Evolutionary conservation across 176 grass and related monocot species (phyloP), one percentile per base, ranked within the genome.

Genomic region (Musa acuminata): DNA sequence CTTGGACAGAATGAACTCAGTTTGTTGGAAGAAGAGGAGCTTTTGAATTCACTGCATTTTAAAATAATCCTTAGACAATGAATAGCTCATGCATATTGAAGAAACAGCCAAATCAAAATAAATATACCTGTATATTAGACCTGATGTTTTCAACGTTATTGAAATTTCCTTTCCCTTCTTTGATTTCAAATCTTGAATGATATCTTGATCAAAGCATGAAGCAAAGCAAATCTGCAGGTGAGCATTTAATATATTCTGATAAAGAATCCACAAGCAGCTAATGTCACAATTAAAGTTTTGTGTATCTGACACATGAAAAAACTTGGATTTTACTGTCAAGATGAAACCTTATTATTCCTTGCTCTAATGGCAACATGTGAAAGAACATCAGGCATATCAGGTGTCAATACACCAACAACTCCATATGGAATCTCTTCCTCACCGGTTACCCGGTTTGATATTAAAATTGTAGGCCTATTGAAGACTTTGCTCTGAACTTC

Each of bases 381-480:
- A 17, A 77, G 75, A 77, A 77, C 75, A 77, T 77, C 75, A 52
- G 75, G 75, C 75, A 66, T 51, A 77, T 77, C 75, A 25, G 75
- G 58, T 77, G 75, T 77, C 49, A 77, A 51, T 50, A 77, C 75
- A 50, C 60, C 75, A 19, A 77, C 62, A 12, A 65, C 62, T 64
- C 75, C 75, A 65, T 77, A 16, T 27, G 75, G 75, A 24, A 77
- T 77, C 49, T 77, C 75, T 53, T 77, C 75, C 21, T 65, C 75
- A 17, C 75, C 75, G 0, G 60, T 77, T 24, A 77, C 75, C 43
- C 13, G 11, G 9, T 77, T 66, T 27, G 75, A 49, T 51, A 77
- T 17, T 53, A 77, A 64, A 77, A 77, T 77, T 17, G 75, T 77
- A 5, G 75, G 49, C 23, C 19, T 51, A 17, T 17, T 66, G 50